Conservation (phyloP, 768 basidiomycete genomes). For the Pleurotus pulmonarius region DNA sequence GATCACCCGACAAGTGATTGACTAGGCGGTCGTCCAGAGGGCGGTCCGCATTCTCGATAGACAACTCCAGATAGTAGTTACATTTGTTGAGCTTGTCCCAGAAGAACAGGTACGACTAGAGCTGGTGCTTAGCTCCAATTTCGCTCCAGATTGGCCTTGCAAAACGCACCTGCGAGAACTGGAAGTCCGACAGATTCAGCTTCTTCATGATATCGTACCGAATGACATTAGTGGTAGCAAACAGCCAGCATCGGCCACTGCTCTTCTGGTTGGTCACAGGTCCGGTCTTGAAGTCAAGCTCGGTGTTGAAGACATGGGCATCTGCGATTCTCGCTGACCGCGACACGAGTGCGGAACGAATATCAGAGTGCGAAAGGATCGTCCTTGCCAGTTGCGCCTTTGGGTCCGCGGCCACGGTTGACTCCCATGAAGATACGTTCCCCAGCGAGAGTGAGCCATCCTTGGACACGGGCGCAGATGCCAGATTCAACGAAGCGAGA, state of each 20-base stretch:
- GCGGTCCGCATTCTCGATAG: constrained; percentile 75
- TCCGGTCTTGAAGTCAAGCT: constrained; percentile 74
- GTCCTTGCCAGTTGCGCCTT: constrained; percentile 75
- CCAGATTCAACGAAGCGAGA: constrained; percentile 24
- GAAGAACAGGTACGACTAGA: constrained; percentile 87
- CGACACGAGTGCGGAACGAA: constrained; percentile 58
- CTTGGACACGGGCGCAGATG: constrained; percentile 39
- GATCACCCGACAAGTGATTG: constrained; percentile 67
- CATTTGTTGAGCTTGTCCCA: constrained; percentile 95
- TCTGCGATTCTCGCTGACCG: constrained; percentile 61
- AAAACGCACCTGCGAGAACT: constrained; percentile 74
- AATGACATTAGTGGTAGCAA: constrained; percentile 86
- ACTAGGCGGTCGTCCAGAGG: constrained; percentile 85
- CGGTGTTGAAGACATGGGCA: constrained; percentile 78
- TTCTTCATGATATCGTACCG: constrained; percentile 83
- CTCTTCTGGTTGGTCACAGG: constrained; percentile 86
- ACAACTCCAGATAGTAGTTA: constrained; percentile 88
- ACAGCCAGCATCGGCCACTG: constrained; percentile 94
- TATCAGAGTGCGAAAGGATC: constrained; percentile 66
- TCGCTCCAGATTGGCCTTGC: neutral
- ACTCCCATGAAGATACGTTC: constrained; percentile 69
- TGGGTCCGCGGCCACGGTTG: constrained; percentile 44
- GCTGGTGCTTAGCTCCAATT: neutral
- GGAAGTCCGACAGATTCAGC: constrained; percentile 82
- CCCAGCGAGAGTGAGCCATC: constrained; percentile 59